A percentile compares a stretch with the other conserved stretches of the same genome.
phyloP scores from a whole-genome alignment of 2,329 filamentous ascomycete genomes.

The Lasiodiplodia gonubiensis region DNA sequence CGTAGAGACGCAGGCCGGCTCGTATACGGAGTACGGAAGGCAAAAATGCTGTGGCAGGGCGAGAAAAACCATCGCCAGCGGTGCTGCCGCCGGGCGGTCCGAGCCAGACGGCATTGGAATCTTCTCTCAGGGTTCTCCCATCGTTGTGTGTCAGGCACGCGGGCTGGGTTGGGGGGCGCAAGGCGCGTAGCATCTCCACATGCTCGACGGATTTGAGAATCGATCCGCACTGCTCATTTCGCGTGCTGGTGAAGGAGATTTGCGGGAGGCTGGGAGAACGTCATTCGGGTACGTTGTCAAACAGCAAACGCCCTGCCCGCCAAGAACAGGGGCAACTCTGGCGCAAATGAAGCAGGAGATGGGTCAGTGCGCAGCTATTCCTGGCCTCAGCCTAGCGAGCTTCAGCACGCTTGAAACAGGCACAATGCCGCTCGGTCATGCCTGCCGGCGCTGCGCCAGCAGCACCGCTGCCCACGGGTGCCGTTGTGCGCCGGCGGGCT shows the following conservation, averaged over 20 bases:
- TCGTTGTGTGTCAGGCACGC: constrained; percentile 1
- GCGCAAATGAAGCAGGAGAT: constrained; percentile 26
- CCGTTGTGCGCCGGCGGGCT: constrained; percentile 14
- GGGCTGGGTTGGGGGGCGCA: not conserved
- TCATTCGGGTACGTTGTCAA: constrained; percentile 26
- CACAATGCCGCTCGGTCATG: constrained; percentile 21
- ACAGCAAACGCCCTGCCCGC: constrained; percentile 23
- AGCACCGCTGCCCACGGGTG: constrained; percentile 5
- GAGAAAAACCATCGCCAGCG: not conserved
- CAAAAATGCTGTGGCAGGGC: not conserved
- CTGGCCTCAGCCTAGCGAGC: constrained; percentile 23
- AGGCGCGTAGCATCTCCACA: constrained; percentile 23
- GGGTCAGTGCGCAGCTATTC: constrained; percentile 19
- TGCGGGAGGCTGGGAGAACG: constrained; percentile 27
- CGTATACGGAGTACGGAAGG: not conserved
- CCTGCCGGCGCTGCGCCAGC: constrained; percentile 14
- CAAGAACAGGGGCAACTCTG: constrained; percentile 25
- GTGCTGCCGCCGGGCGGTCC: constrained; percentile 13
- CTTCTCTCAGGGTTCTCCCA: constrained; percentile 11
- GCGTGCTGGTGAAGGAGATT: constrained; percentile 26
- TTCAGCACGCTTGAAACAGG: constrained; percentile 25
- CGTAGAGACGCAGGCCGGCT: constrained; percentile 2
- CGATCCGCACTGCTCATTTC: constrained; percentile 26
- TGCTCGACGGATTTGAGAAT: constrained; percentile 9
- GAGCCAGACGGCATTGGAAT: constrained; percentile 3